These are phyloP conservation scores for Phytophthora cryptogea DNA, from an alignment of 352 stramenopile genomes.

Conservation along the genomic window DNA sequence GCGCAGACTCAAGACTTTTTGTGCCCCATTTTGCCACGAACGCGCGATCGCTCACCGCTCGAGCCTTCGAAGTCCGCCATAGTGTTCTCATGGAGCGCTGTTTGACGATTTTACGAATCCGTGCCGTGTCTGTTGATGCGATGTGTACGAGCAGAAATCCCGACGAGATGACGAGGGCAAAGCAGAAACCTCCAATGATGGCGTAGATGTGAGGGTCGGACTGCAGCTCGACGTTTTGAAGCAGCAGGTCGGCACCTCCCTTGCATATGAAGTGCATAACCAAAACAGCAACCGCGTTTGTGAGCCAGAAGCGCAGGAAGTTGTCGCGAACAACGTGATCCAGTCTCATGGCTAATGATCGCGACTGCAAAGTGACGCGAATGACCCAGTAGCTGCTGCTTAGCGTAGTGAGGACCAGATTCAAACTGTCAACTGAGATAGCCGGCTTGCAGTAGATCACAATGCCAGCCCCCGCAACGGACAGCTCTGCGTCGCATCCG, in stretches of 20 bases:
- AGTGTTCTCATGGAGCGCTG: conserved; percentile 1
- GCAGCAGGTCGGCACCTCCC: conserved; percentile 16
- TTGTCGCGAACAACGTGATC: conserved; percentile 27
- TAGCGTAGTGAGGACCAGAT: conserved; percentile 38
- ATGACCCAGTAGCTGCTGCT: conserved; percentile 46
- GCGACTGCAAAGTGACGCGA: conserved; percentile 42
- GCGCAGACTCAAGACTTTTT: conserved; percentile 19
- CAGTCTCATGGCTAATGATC: conserved; percentile 27
- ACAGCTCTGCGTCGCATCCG: conserved; percentile 32
- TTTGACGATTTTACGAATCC: conserved; percentile 1
- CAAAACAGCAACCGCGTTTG: conserved; percentile 22
- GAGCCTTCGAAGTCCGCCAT: not conserved
- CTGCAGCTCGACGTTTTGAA: conserved; percentile 29
- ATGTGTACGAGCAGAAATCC: conserved; percentile 32
- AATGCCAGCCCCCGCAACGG: conserved; percentile 20
- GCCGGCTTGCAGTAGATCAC: conserved; percentile 38
- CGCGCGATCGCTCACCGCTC: conserved; percentile 20
- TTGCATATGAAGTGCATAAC: conserved; percentile 43
- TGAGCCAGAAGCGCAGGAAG: conserved; percentile 34
- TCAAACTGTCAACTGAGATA: conserved; percentile 36
- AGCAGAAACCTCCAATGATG: conserved; percentile 28
- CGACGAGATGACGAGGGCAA: conserved; percentile 31
- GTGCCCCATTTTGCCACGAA: conserved; percentile 30
- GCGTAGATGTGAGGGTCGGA: conserved; percentile 46
- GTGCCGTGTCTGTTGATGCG: conserved; percentile 4